A percentile compares a stretch with the other conserved stretches of the same genome.
Evolutionary conservation across 1,284 basidiomycete species (phyloP).

Genomic region (Ustilago bromivora): DNA sequence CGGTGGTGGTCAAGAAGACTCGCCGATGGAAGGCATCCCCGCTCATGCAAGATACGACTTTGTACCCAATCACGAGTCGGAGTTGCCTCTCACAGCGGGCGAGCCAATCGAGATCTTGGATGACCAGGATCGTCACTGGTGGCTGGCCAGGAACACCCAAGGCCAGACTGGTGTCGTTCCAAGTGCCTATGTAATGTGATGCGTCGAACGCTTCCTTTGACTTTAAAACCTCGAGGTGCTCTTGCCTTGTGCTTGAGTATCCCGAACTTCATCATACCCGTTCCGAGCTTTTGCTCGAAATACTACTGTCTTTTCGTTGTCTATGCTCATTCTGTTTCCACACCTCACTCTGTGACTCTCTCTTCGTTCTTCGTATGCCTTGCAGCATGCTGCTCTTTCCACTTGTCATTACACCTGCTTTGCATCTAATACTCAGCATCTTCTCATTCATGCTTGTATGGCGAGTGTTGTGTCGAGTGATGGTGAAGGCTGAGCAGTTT

Average conservation of each 20-base stretch:
- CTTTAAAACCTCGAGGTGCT: no score
- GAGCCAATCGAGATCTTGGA: constrained; percentile 62
- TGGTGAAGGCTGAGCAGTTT: background rate
- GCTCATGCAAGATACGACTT: constrained; percentile 65
- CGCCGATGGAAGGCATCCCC: constrained; percentile 56
- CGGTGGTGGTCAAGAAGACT: constrained; percentile 39
- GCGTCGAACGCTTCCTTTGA: no score
- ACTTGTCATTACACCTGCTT: constrained; percentile 3
- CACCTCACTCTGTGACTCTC: constrained; percentile 4
- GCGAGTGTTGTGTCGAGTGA: background rate
- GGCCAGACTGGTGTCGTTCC: constrained; percentile 63
- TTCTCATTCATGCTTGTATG: background rate
- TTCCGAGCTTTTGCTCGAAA: constrained; percentile 10
- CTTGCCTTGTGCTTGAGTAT: no score
- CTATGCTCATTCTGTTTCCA: constrained; percentile 5
- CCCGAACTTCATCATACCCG: constrained; percentile 19
- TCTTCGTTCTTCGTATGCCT: constrained; percentile 4
- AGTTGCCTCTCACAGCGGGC: constrained; percentile 57
- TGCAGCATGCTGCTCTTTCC: constrained; percentile 4
- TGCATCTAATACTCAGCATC: background rate
- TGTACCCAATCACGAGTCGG: constrained; percentile 62
- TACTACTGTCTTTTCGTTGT: constrained; percentile 25
- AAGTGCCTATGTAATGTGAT: constrained; percentile 61
- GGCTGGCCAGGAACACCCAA: constrained; percentile 55
- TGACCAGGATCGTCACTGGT: constrained; percentile 64